A percentile compares a stretch with the other conserved stretches of the same genome.
phyloP scores from a whole-genome alignment of 2,329 filamentous ascomycete species.

The Claviceps digitariae region DNA sequence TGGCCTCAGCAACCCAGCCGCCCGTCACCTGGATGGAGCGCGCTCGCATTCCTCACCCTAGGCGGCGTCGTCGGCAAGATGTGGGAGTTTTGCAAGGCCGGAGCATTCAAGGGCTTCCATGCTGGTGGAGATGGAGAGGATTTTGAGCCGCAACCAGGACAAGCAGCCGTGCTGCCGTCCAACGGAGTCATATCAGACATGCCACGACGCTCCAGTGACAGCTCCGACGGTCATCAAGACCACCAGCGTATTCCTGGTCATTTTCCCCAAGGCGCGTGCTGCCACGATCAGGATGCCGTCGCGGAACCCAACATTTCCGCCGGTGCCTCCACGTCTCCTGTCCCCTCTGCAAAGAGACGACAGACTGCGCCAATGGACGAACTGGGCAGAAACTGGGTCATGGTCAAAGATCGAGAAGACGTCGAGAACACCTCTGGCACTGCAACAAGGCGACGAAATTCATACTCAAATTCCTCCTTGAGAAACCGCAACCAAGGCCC shows the following conservation, averaged over 20 bases:
- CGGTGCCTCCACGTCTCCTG: slow-evolving; percentile 27
- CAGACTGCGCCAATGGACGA: slow-evolving; percentile 42
- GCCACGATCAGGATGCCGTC: slow-evolving; percentile 5
- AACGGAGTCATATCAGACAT: slow-evolving; percentile 6
- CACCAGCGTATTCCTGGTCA: slow-evolving; percentile 15
- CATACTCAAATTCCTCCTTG: slow-evolving; percentile 12
- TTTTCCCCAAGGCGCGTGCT: slow-evolving; percentile 20
- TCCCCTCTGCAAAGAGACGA: slow-evolving; percentile 37
- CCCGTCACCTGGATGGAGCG: slow-evolving; percentile 35
- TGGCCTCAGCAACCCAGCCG: slow-evolving; percentile 17
- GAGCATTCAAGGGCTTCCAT: slow-evolving; percentile 70
- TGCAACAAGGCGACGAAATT: slow-evolving; percentile 13
- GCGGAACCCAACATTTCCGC: slow-evolving; percentile 17
- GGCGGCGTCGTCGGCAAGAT: slow-evolving; percentile 62
- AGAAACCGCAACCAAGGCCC: slow-evolving; percentile 21
- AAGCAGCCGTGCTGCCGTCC: slow-evolving; percentile 12
- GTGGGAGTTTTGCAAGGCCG: slow-evolving; percentile 68
- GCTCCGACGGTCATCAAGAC: slow-evolving; percentile 10
- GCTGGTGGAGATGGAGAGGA: slow-evolving; percentile 66
- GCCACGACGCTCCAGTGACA: slow-evolving; percentile 3
- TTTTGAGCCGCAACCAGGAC: slow-evolving; percentile 40
- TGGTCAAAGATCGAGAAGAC: slow-evolving; percentile 40
- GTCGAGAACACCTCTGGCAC: slow-evolving; percentile 3
- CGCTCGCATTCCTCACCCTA: slow-evolving; percentile 46
- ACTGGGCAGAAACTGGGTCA: slow-evolving; percentile 56